Base-by-base conservation (phyloP, 2,329 filamentous ascomycete genomes). In the Aspergillus sojae region DNA sequence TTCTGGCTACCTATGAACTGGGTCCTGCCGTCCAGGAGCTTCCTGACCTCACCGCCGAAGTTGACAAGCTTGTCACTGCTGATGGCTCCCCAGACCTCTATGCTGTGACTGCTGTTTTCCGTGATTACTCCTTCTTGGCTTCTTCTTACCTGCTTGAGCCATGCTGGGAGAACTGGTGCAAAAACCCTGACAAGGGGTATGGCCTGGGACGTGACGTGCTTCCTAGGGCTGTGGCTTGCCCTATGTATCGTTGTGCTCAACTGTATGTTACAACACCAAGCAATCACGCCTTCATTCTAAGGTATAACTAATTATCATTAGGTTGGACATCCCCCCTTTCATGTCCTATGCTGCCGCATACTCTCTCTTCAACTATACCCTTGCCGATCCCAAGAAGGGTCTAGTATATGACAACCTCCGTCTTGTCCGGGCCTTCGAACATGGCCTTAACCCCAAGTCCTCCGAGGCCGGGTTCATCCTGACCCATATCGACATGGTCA, bases 401-500 rank as follows among this genome's bases (percentile, higher is more conserved):
- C 76, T 85, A 19, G 78, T 81, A 16, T 89, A 89, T 69, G 77
- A 81, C 45, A 89, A 89, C 81, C 84, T 97, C 28, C 90, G 93
- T 12, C 87, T 97, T 36, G 89, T 97, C 74, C 91, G 94, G 41
- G 94, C 93, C 28, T 98, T 97, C 72, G 94, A 97, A 80, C 87
- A 90, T 71, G 94, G 94, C 16, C 88, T 97, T 10, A 91, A 97
- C 76, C 91, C 91, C 0, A 85, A 85, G 36, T 96, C 92, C 3
- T 97, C 93, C 9, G 94, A 97, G 78, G 94, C 94, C 0, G 94
- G 94, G 57, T 97, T 98, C 76, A 93, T 97, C n/a, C 86, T 97
- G 14, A 94, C 95, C 5, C 94, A 97, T 77, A 89, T 98, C 58
- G 93, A 96, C 78, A 98, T 97, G 94, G 94, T 97, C 57, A 89